These are phyloP conservation scores for Ascochyta pisi DNA, from an alignment of 2,329 filamentous ascomycete genomes.

Conservation along the genomic window DNA sequence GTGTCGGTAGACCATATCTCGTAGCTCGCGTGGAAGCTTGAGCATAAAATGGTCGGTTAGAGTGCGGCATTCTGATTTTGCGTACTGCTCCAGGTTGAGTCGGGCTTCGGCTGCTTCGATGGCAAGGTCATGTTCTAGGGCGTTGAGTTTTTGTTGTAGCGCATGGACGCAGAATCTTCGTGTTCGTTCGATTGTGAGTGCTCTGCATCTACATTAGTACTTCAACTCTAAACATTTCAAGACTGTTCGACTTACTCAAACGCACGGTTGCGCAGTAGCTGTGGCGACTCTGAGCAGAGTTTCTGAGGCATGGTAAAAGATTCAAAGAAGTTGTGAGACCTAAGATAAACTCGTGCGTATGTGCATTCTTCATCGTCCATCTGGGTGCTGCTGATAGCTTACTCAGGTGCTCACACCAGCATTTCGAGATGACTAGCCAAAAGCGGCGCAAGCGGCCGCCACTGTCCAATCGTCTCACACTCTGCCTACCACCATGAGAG, in stretches of 20 bases:
- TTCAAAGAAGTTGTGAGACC: too few species aligned
- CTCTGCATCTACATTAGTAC: neutral
- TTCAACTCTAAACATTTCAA: neutral
- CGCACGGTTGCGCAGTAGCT: slow-evolving; percentile 5
- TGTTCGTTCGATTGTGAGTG: neutral
- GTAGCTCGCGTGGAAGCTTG: slow-evolving; percentile 24
- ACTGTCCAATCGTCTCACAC: neutral
- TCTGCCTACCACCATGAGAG: too few species aligned
- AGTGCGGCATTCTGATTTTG: slow-evolving; percentile 22
- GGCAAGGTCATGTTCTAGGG: slow-evolving; percentile 7
- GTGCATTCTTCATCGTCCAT: neutral
- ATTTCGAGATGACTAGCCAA: neutral
- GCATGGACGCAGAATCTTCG: neutral
- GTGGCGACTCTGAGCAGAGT: neutral
- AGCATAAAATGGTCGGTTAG: slow-evolving; percentile 16
- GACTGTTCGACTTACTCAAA: neutral
- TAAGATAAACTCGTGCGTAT: neutral
- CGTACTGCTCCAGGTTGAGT: slow-evolving; percentile 15
- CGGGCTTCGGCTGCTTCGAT: slow-evolving; percentile 11
- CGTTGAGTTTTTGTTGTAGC: slow-evolving; percentile 4
- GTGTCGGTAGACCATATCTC: slow-evolving; percentile 29
- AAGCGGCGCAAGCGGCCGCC: neutral
- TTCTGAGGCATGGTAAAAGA: neutral
- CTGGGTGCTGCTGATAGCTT: slow-evolving; percentile 4
- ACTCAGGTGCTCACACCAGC: slow-evolving; percentile 16